These are phyloP conservation scores for Potentilla sterilis DNA, from an alignment of 306 rosid species.

Conservation along the genomic window DNA sequence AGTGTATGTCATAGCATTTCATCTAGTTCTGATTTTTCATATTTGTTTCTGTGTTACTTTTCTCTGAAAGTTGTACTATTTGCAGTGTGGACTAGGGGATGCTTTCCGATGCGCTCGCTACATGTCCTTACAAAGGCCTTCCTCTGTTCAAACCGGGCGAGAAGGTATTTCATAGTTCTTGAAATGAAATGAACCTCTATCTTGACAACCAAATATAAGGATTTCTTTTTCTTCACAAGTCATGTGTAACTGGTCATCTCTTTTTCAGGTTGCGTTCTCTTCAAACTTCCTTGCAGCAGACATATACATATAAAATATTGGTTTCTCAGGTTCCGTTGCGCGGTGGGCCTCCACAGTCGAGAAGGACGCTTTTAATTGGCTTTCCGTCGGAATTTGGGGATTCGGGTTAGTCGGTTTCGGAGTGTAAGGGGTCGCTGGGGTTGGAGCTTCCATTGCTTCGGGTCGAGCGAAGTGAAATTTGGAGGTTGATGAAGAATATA, in stretches of 20 bases:
- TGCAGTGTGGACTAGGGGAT: slow-evolving; percentile 97
- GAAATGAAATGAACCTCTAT: neutral
- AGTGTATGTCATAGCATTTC: slow-evolving; percentile 42
- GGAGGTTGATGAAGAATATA: no score
- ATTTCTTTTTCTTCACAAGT: neutral
- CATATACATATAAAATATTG: no score
- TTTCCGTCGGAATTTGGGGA: no score
- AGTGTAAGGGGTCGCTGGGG: no score
- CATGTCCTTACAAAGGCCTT: slow-evolving; percentile 97
- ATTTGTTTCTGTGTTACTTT: slow-evolving; percentile 5
- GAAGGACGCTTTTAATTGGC: no score
- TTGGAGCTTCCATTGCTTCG: no score
- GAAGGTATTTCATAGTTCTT: slow-evolving; percentile 52
- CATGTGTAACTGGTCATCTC: neutral
- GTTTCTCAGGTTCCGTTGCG: no score
- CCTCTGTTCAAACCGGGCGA: slow-evolving; percentile 91
- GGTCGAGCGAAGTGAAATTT: no score
- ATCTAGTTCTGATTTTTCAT: neutral
- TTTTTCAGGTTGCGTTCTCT: no score
- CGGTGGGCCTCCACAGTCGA: no score
- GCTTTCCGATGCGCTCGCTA: slow-evolving; percentile 83
- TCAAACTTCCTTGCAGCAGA: no score
- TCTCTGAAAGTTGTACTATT: slow-evolving; percentile 32
- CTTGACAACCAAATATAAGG: neutral
- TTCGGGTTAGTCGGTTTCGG: no score